Conservation (phyloP, 2,329 filamentous ascomycete genomes). For the Zymoseptoria brevis region DNA sequence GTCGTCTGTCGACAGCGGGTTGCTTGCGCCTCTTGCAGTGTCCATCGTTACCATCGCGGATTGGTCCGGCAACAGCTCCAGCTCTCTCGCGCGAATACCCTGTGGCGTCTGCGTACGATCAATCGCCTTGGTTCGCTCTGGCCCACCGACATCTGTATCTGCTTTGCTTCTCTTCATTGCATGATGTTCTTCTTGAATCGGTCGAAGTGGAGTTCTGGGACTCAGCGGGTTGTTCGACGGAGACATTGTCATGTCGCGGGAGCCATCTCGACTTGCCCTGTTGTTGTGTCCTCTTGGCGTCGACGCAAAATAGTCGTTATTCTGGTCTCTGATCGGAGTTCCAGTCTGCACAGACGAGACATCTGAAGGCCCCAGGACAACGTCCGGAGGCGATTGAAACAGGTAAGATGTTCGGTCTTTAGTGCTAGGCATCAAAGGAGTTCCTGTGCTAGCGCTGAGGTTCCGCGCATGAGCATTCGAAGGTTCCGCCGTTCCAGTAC, state of each 20-base stretch:
- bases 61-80: slow-evolving; percentile 13
- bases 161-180: slow-evolving; percentile 35
- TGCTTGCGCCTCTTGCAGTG: slow-evolving; percentile 13
- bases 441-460: slow-evolving; percentile 22
- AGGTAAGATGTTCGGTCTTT: slow-evolving; percentile 41
- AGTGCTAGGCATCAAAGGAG: slow-evolving; percentile 29
- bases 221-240: slow-evolving; percentile 16
- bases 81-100: slow-evolving; percentile 25
- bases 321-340: not conserved
- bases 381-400: slow-evolving; percentile 36
- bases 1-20: slow-evolving; percentile 28
- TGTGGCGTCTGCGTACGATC: slow-evolving; percentile 36
- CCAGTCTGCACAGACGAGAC: not conserved
- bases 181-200: slow-evolving; percentile 34
- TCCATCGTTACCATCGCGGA: slow-evolving; percentile 5
- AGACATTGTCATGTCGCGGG: not conserved
- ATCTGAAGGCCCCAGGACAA: slow-evolving; percentile 5
- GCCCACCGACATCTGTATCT: slow-evolving; percentile 35
- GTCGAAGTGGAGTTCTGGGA: slow-evolving; percentile 34
- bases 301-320: not conserved
- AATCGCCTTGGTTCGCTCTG: slow-evolving; percentile 36
- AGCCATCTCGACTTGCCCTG: not conserved
- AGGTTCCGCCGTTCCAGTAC: slow-evolving; percentile 7
- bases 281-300: not conserved
- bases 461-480: slow-evolving; percentile 13